Base-by-base conservation (phyloP, 208 protist species). In the Crithidia sp. region DNA sequence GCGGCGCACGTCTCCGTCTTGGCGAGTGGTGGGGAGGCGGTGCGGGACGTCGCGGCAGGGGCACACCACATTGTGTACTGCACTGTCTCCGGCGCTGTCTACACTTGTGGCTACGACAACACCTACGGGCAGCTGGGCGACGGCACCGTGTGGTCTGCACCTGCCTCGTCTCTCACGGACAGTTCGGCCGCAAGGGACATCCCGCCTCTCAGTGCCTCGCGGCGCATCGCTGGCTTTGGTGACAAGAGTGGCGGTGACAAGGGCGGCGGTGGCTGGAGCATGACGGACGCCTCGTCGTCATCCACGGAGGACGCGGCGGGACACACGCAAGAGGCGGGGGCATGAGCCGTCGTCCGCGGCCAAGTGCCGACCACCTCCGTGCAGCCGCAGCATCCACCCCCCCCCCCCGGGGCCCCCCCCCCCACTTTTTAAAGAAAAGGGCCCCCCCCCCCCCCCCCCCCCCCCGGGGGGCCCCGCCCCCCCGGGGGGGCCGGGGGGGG, bases 41-140 rank as follows among this genome's bases (percentile, higher is more conserved):
- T 95, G 45, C 55, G 75, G 1, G 92, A 96, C 76, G 88, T 96
- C 3, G 88, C 84, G 41, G 86, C 92, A 4, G 92, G 92, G 14
- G 82, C 81, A 39, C 57, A 74, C 9, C 92, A 96, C 76, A 85
- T 96, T 76, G 92, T 92, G 19, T 94, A 89, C 73, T 94, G 89
- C 76, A 96, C 87, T 9, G 71, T 73, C 5, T 84, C 83, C 10
- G 92, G 92, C 50, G 77, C 79, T 3, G 86, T 93, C 7, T 94
- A 86, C 83, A 91, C 67, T 17, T 92, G 88, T 60, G 89, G 92
- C 58, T 94, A 84, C 69, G 77, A 84, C 67, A 96, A 96, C 65
- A 79, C 65, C 16, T 85, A 92, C 72, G 92, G 92, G 10, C 92
- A 96, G 80, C 83, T 96, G 37, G 92, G 92, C 17, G 88, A 94